Base-by-base conservation (phyloP, 305 asterid genomes). In the Fraxinus greggii region DNA sequence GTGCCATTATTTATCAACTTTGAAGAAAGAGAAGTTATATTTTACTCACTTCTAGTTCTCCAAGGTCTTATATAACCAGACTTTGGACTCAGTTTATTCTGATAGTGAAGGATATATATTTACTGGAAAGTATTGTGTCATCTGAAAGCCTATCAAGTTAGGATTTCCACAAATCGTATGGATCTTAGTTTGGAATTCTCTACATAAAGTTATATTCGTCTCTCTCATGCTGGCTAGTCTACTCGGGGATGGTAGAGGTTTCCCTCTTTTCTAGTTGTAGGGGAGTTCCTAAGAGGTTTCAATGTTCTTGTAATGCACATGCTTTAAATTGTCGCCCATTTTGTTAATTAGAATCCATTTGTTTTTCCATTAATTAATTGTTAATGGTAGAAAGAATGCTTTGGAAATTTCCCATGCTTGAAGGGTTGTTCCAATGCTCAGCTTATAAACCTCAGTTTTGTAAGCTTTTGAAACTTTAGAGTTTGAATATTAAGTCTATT, bases 281-380 rank as follows among this genome's bases (percentile, higher is more conserved):
- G 74, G 33, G 74, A 67, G 36, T 26, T 13, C 21, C 19, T 67
- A 26, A 28, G 36, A 67, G 74, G 19, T 67, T 67, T 67, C 74
- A 26, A 67, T 28, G 74, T 28, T 67, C 36, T 67, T 67, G 74
- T 67, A 29, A 67, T 26, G 17, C 74, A 13, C 21, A 13, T 67
- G 74, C 74, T 67, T 28, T 33, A 67, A 67, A 67, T 65, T 67
- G 74, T 67, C 74, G n/a, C 33, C 74, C 36, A 67, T 67, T 67
- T 67, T 67, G 19, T 1, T 33, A 28, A n/a, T 67, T 29, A 13
- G 19, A 13, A 67, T 28, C 21, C 21, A 3, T 67, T 28, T 67
- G 36, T 12, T 28, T 67, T 67, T 28, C 35, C 36, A 26, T 24
- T 26, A 28, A 65, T 13, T 65, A 15, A 67, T 67, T 29, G 36